Base-by-base conservation (phyloP, 2,329 filamentous ascomycete genomes). In the Pochonia chlamydosporia region DNA sequence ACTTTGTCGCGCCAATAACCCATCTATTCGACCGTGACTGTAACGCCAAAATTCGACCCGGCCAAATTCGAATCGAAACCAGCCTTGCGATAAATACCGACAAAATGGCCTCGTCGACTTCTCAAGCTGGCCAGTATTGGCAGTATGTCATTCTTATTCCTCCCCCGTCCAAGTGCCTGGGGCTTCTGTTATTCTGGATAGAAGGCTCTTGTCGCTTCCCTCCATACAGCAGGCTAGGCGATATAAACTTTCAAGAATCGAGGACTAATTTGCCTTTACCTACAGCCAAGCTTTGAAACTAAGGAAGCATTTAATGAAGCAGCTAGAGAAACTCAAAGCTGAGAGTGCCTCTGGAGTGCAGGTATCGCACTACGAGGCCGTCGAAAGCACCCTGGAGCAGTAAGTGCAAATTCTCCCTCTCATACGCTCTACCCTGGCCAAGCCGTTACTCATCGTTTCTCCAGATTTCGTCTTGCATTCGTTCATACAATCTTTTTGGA, bases 401-500 rank as follows among this genome's bases (percentile, higher is more conserved):
- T 51, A 39, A 18, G 35, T 9, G 33, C 25, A 20, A 44, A 64
- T 67, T 69, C 73, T 56, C n/a, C n/a, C n/a, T n/a, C n/a, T 21
- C 40, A 41, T n/a, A 16, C 35, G 13, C 16, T 3, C 11, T 23
- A n/a, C 11, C 33, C 39, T 20, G 13, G 16, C 5, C 30, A 9
- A 16, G 10, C n/a, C 5, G n/a, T 28, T 24, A 30, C 44, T 46
- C 18, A 47, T 26, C 2, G 10, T 30, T n/a, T 14, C 14, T 14
- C 24, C 7, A 51, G 49, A 39, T 83, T 87, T 64, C 88, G 89
- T 55, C 70, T 82, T 43, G 76, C 79, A 49, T 91, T 85, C 62
- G 82, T 91, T 61, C 76, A 78, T 54, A 79, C 82, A 48, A 82
- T 92, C 50, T 87, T 89, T 61, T 69, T 78, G 61, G 84, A 95